Evolutionary conservation across 768 basidiomycete genomes (phyloP), one percentile per base, ranked within the genome.

Genomic region (Naganishia antarctica): DNA sequence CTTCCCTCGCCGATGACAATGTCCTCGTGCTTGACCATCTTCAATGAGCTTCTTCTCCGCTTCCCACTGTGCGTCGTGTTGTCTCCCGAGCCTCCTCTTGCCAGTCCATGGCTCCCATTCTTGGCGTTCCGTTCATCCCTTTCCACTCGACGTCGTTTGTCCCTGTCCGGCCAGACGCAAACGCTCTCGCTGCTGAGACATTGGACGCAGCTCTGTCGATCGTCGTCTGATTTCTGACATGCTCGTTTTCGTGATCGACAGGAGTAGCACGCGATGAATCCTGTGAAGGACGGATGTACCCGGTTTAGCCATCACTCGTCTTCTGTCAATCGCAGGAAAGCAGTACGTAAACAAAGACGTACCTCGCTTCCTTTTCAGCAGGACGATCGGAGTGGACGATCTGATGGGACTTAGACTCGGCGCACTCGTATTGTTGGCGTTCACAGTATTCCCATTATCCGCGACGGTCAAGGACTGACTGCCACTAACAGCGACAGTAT

Each of bases 21-120:
- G n/a, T 49, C 53, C 37, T 57, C 53, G 32, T 41, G 53, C 37
- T 57, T 57, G 53, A 57, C 23, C 53, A 41, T 40, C 53, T 57
- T 57, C 12, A 23, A 37, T 23, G 53, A 57, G 37, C 53, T 57
- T 26, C 34, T 57, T 34, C 53, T 57, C 32, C 53, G 53, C 13
- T 57, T 16, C 23, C 32, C 31, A 15, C 34, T n/a, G 9, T 21
- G 34, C 21, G 53, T 12, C 21, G 34, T 8, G 40, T 57, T 23
- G 18, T 57, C 53, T 4, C 53, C 53, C 9, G 34, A 7, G 23
- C 21, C 53, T 11, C 53, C 53, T 7, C 47, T 23, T 23, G 47
- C 7, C 47, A 7, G 5, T 23, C 18, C 47, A 37, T 26, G 18
- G 6, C 18, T 25, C 1, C 23, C 26, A 18, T 29, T 41, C 23